A percentile compares a stretch with the other conserved stretches of the same genome.
These are phyloP conservation scores for Trypanosomatidae sp. DNA, from an alignment of 208 protist genomes.

Conservation along the genomic window DNA sequence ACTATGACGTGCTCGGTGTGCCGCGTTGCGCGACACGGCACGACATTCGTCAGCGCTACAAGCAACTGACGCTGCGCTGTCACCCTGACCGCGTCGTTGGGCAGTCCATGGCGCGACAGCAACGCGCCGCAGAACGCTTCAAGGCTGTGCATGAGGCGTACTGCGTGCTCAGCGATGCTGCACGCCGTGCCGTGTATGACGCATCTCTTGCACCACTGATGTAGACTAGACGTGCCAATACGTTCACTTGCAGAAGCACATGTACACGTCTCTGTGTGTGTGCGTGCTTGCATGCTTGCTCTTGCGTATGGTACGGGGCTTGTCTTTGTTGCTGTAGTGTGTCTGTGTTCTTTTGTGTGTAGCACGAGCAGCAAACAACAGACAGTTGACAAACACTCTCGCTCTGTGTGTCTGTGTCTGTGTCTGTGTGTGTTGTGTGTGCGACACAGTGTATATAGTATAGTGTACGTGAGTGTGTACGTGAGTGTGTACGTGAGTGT, in stretches of 20 bases:
- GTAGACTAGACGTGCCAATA: too few species aligned
- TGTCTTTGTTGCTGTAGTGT: too few species aligned
- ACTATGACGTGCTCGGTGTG: slow-evolving; percentile 63
- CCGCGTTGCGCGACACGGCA: slow-evolving; percentile 9
- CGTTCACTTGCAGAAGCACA: too few species aligned
- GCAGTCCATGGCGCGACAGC: slow-evolving; percentile 15
- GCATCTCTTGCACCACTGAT: slow-evolving; percentile 16
- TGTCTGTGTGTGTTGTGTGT: slow-evolving; percentile 1
- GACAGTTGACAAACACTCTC: not conserved
- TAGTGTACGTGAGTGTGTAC: too few species aligned
- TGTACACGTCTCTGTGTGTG: too few species aligned
- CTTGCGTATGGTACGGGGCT: too few species aligned
- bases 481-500: too few species aligned
- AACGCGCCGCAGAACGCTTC: slow-evolving; percentile 61
- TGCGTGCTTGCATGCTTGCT: too few species aligned
- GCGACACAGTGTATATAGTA: not conserved
- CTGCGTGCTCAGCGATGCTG: slow-evolving; percentile 85
- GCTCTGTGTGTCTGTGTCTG: not conserved
- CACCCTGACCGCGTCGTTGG: slow-evolving; percentile 69
- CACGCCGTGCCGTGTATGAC: slow-evolving; percentile 92
- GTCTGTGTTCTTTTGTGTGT: too few species aligned
- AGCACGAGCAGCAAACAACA: not conserved
- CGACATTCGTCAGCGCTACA: slow-evolving; percentile 47
- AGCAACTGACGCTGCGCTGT: slow-evolving; percentile 45
- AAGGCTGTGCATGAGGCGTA: slow-evolving; percentile 93